Evolutionary conservation across 495 filamentous ascomycete genomes (phyloP).

Genomic region (Elaphomyces granulatus): DNA sequence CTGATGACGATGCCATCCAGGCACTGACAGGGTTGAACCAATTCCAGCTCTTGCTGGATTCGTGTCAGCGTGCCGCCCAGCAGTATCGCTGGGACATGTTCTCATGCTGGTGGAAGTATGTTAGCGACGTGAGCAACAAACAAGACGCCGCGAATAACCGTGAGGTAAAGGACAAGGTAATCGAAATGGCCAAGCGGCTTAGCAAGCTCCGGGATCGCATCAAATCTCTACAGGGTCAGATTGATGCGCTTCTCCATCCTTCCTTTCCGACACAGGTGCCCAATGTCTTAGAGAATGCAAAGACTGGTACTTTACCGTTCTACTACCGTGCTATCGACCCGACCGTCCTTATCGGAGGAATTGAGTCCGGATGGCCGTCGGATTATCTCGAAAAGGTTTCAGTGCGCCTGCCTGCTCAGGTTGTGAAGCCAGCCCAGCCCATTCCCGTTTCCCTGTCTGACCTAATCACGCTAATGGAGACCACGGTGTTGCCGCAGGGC

Average conservation of each 20-base stretch:
- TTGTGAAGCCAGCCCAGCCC: slow-evolving; percentile 1
- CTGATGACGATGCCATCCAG: background rate
- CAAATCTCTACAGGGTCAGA: too few species aligned
- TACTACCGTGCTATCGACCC: slow-evolving; percentile 29
- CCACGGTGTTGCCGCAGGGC: background rate
- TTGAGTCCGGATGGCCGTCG: slow-evolving; percentile 29
- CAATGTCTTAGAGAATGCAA: slow-evolving; percentile 1
- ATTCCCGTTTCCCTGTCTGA: background rate
- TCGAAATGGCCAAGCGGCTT: too few species aligned
- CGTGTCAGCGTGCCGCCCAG: slow-evolving; percentile 1
- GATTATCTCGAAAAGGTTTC: slow-evolving; percentile 27
- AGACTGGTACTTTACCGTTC: background rate
- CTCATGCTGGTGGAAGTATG: slow-evolving; percentile 7
- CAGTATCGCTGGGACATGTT: slow-evolving; percentile 13
- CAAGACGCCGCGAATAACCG: too few species aligned
- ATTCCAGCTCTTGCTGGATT: slow-evolving; percentile 5
- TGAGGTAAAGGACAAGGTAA: too few species aligned
- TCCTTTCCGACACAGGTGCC: too few species aligned
- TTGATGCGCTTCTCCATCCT: too few species aligned
- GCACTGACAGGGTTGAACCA: slow-evolving; percentile 7
- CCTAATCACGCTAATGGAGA: background rate
- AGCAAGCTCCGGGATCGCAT: too few species aligned
- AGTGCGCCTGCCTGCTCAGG: slow-evolving; percentile 21
- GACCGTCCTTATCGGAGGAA: slow-evolving; percentile 29
- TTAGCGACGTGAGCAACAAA: too few species aligned